Evolutionary conservation across 441 rosid species (phyloP).

Genomic region (Pelargonium fulgidum): DNA sequence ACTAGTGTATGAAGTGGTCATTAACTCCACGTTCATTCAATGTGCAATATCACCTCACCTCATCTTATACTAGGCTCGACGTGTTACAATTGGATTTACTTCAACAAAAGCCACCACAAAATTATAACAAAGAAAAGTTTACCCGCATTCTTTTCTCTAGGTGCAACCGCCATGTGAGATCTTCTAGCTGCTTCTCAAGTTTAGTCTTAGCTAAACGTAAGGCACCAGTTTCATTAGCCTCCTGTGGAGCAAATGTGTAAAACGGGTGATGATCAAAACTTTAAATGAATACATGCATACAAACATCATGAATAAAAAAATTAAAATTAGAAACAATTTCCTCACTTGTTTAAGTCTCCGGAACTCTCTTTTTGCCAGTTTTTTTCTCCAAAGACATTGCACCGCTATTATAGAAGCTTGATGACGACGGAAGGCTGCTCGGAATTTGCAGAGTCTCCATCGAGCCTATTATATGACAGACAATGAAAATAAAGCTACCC

Average conservation of each 20-base stretch:
- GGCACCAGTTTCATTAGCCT: conserved; percentile 92
- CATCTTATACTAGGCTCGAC: too few relatives aligned
- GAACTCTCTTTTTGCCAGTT: conserved; percentile 75
- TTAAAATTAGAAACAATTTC: conserved; percentile 13
- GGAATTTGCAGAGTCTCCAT: conserved; percentile 77
- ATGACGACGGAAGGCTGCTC: conserved; percentile 47
- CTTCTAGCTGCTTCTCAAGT: conserved; percentile 93
- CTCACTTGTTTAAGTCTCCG: conserved; percentile 71
- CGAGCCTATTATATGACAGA: conserved; percentile 41
- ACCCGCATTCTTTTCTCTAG: conserved; percentile 90
- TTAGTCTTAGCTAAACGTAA: conserved; percentile 85
- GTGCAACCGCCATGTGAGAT: conserved; percentile 83
- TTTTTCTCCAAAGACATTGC: conserved; percentile 90
- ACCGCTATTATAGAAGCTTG: conserved; percentile 65
- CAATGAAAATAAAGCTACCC: neutral
- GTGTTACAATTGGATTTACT: too few relatives aligned
- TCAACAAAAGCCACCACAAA: conserved; percentile 8
- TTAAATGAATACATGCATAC: neutral
- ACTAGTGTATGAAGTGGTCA: too few relatives aligned
- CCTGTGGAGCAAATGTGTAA: conserved; percentile 37
- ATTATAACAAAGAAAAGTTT: conserved; percentile 26
- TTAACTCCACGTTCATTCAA: too few relatives aligned
- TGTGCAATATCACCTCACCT: too few relatives aligned
- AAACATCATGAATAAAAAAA: neutral
- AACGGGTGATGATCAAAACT: conserved; percentile 6